Base-by-base conservation (phyloP, 306 rosid species). In the Cajanus cajan region DNA sequence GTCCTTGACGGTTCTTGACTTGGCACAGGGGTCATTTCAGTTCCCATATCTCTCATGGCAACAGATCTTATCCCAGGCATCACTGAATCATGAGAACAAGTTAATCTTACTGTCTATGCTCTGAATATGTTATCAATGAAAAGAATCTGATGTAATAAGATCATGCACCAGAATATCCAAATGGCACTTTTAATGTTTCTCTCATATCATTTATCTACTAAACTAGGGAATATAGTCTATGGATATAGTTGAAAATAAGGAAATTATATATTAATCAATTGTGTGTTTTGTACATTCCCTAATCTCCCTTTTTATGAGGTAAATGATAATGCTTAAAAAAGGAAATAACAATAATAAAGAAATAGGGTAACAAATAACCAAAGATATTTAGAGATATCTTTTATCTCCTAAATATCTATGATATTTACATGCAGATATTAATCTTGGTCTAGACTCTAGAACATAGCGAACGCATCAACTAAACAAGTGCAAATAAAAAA, bases 11-110 rank as follows among this genome's bases (percentile, higher is more conserved):
- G 98, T 78, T 94, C 98, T 87, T 87, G 97, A 71, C 98, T 94
- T 75, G 97, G 80, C 62, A 80, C 85, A 0, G 98, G 98, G 61
- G 98, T 94, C 98, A 94, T 94, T 87, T 94, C 98, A 6, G 98
- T 94, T 85, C 98, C 98, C 97, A 92, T 94, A 54, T 94, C 98
- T 84, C 98, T 90, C 98, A 94, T 94, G 22, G 97, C 93, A 36
- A 94, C 98, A 4, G 97, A 88, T 86, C 97, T 89, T 28, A 94
- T 78, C 33, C 93, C 91, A 36, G 96, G 86, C 47, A 75, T 57
- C 19, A 81, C 98, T 94, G 86, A 82, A 89, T 14, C 65, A 85
- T 51, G 55, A 47, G 55, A 83, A 81, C 83, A 74, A 64, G 71
- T 74, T 64, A 25, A 50, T 62, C 77, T 24, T 8, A 44, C 34